Evolutionary conservation across 805 yeast genomes (phyloP).

Genomic region (Candida piceae): DNA sequence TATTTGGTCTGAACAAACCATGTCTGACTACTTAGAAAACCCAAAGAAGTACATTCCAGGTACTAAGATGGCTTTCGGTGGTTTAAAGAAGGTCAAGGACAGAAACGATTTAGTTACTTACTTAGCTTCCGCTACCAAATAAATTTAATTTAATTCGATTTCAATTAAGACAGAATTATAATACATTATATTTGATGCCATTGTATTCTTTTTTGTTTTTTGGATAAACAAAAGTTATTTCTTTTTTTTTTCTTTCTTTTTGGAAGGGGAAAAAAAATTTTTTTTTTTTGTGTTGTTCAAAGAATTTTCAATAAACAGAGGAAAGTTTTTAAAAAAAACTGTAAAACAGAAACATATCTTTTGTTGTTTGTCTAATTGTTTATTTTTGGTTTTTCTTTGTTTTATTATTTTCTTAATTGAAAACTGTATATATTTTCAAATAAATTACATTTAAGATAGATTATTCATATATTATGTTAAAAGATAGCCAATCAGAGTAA

Average conservation of each 20-base stretch:
- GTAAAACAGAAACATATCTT: no score
- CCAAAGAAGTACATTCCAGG: slow-evolving; percentile 99
- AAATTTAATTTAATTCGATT: slow-evolving; percentile 13
- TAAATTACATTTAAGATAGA: neutral
- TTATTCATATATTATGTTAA: neutral
- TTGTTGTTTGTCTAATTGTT: neutral
- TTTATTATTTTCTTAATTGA: neutral
- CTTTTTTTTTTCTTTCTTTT: no score
- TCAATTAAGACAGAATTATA: no score
- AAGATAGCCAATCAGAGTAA: no score
- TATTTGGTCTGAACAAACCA: slow-evolving; percentile 77
- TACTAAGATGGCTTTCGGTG: slow-evolving; percentile 99
- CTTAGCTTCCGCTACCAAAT: slow-evolving; percentile 54
- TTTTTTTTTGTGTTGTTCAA: no score
- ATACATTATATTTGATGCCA: no score
- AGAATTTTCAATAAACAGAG: no score
- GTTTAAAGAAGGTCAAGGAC: slow-evolving; percentile 98
- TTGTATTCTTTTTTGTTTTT: no score
- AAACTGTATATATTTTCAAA: slow-evolving; percentile 4
- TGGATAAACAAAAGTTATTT: no score
- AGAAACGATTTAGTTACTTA: slow-evolving; percentile 94
- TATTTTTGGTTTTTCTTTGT: neutral
- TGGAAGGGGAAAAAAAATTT: no score
- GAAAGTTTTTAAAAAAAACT: no score
- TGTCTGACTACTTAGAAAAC: slow-evolving; percentile 95